Evolutionary conservation across 768 basidiomycete species (phyloP), one percentile per base, ranked within the genome.

Genomic region (Trametes cinnabarina): DNA sequence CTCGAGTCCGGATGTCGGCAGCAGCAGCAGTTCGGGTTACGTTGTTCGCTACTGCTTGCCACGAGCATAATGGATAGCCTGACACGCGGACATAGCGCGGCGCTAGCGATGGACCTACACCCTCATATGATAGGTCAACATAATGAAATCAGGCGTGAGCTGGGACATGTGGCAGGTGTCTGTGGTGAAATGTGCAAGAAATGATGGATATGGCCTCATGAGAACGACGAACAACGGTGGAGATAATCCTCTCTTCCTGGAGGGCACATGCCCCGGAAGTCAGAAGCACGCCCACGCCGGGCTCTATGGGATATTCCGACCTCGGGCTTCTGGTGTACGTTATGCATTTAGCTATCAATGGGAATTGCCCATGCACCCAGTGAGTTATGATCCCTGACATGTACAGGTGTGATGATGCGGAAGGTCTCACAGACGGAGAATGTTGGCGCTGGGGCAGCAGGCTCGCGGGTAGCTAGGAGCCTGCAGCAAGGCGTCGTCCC

Each of bases 331-430:
- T 53, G 50, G 40, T 61, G 22, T 46, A 61, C 60, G 60, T 61
- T 61, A 60, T 61, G 60, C 60, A 61, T 61, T 61, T 61, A 61
- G 37, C 60, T 56, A 57, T 56, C 60, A 61, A 61, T 56, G 60
- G 60, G 35, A 61, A 61, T 57, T 49, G 50, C 39, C 41, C 48
- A 49, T 42, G 23, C 19, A 17, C 23, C 28, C 40, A 48, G 51
- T 39, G 48, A 51, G 51, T 40, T 40, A 22, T 39, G 48, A 49
- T 40, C 53, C 35, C 53, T 49, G 48, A 40, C 58, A 22, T 49
- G 53, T 53, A 44, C 59, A 25, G 53, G 59, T 47, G 53, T 55
- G 59, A 60, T 54, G 40, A 54, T 55, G 26, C 20, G 46, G 37
- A 22, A 26, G 51, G 54, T 55, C 30, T 47, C 46, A 46, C 20